Conservation (phyloP, 352 stramenopile genomes). For the Globisporangium iwayamae region DNA sequence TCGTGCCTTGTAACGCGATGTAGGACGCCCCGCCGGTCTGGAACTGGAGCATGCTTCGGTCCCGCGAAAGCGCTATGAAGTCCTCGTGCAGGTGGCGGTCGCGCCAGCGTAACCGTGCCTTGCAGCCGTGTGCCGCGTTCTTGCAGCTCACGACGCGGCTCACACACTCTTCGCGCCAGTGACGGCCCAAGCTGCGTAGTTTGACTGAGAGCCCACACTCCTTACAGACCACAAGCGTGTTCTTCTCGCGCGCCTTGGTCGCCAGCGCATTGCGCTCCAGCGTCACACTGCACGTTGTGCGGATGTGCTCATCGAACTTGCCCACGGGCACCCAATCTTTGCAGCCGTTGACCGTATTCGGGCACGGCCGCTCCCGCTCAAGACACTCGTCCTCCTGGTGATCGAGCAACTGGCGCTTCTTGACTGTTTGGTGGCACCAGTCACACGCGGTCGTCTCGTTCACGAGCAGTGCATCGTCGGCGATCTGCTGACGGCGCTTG, state of each 20-base stretch:
- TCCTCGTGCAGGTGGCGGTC: slow-evolving; percentile 72
- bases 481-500: slow-evolving; percentile 33
- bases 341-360: slow-evolving; percentile 55
- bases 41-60: slow-evolving; percentile 54
- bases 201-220: slow-evolving; percentile 50
- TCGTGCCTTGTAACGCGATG: slow-evolving; percentile 30
- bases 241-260: slow-evolving; percentile 41
- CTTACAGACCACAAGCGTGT: slow-evolving; percentile 32
- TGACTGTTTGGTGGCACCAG: slow-evolving; percentile 57
- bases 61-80: slow-evolving; percentile 38
- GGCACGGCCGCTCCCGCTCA: slow-evolving; percentile 64
- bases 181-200: slow-evolving; percentile 32
- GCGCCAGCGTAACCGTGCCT: slow-evolving; percentile 48
- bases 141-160: slow-evolving; percentile 66
- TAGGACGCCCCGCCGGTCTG: slow-evolving; percentile 38
- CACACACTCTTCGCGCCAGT: slow-evolving; percentile 46
- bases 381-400: slow-evolving; percentile 79
- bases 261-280: slow-evolving; percentile 55
- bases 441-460: slow-evolving; percentile 60
- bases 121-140: slow-evolving; percentile 64
- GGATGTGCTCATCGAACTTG: slow-evolving; percentile 46
- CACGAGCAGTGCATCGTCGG: slow-evolving; percentile 33
- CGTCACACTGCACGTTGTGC: slow-evolving; percentile 44
- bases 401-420: slow-evolving; percentile 64
- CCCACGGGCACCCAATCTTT: slow-evolving; percentile 69